These are phyloP conservation scores for Rossbeevera mucosa DNA, from an alignment of 768 basidiomycete genomes.

Conservation along the genomic window DNA sequence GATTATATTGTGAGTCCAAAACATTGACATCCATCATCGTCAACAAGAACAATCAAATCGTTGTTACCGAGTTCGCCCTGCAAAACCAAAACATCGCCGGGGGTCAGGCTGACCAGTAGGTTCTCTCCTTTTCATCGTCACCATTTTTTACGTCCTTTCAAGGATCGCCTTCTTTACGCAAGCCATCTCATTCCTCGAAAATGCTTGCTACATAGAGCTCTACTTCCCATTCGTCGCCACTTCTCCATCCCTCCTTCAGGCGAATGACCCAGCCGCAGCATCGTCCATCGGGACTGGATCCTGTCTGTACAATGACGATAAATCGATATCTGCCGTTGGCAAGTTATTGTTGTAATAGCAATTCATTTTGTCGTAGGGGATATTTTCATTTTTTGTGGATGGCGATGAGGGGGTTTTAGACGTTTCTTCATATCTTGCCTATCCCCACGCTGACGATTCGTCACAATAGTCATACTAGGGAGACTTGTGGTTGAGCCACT, in stretches of 20 bases:
- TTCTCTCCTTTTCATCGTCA: neutral
- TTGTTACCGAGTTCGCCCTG: conserved; percentile 33
- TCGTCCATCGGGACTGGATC: conserved; percentile 25
- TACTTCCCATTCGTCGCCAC: conserved; percentile 38
- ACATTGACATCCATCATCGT: neutral
- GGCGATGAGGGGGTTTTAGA: too few species aligned
- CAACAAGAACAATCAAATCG: conserved; percentile 21
- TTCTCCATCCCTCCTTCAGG: conserved; percentile 23
- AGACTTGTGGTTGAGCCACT: too few species aligned
- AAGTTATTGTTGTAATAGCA: conserved; percentile 18
- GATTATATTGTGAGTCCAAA: neutral
- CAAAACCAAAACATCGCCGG: conserved; percentile 29
- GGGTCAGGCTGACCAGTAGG: conserved; percentile 30
- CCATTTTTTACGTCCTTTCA: conserved; percentile 1
- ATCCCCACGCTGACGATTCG: too few species aligned
- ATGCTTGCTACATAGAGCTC: conserved; percentile 27
- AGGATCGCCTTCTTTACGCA: conserved; percentile 31
- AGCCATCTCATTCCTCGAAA: conserved; percentile 34
- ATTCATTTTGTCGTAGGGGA: neutral
- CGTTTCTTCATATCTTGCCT: too few species aligned
- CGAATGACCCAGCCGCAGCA: conserved; percentile 16
- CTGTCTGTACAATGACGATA: conserved; percentile 32
- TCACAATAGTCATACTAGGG: too few species aligned
- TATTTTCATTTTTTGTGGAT: neutral
- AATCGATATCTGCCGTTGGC: conserved; percentile 23